phyloP scores from a whole-genome alignment of 495 filamentous ascomycete species.

The Recurvomyces mirabilis region DNA sequence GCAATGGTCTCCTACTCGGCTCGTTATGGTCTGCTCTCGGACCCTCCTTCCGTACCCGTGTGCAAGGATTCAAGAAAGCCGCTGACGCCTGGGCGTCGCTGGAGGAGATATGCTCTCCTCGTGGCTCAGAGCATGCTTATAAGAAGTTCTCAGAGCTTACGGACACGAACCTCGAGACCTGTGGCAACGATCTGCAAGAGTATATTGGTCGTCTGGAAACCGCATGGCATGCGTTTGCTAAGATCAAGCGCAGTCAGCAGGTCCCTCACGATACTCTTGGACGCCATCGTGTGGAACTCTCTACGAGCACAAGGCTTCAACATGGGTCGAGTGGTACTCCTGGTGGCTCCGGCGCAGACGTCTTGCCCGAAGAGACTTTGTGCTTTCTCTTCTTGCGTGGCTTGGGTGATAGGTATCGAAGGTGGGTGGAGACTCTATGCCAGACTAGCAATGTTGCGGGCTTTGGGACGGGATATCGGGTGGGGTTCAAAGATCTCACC shows the following conservation, averaged over 20 bases:
- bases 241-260: slow-evolving; percentile 1
- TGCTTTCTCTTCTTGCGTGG: slow-evolving; percentile 14
- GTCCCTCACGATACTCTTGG: background rate
- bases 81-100: slow-evolving; percentile 10
- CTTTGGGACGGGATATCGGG: slow-evolving; percentile 14
- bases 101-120: slow-evolving; percentile 13
- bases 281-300: background rate
- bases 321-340: background rate
- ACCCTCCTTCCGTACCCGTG: slow-evolving; percentile 6
- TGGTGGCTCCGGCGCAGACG: background rate
- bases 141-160: slow-evolving; percentile 45
- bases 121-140: slow-evolving; percentile 32
- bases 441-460: slow-evolving; percentile 17
- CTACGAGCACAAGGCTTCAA: background rate
- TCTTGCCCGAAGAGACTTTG: slow-evolving; percentile 10
- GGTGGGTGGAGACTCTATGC: slow-evolving; percentile 14
- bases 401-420: slow-evolving; percentile 8
- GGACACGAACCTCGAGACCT: slow-evolving; percentile 28
- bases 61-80: slow-evolving; percentile 5
- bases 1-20: slow-evolving; percentile 9
- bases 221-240: slow-evolving; percentile 3
- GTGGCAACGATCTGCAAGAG: slow-evolving; percentile 1
- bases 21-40: background rate
- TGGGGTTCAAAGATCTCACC: slow-evolving; percentile 9
- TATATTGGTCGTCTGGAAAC: slow-evolving; percentile 8